Percentiles rank a stretch among this genome's conserved stretches.
These are phyloP conservation scores for Pseudogymnoascus sp. DNA, from an alignment of 2,329 filamentous ascomycete species.

Conservation along the genomic window DNA sequence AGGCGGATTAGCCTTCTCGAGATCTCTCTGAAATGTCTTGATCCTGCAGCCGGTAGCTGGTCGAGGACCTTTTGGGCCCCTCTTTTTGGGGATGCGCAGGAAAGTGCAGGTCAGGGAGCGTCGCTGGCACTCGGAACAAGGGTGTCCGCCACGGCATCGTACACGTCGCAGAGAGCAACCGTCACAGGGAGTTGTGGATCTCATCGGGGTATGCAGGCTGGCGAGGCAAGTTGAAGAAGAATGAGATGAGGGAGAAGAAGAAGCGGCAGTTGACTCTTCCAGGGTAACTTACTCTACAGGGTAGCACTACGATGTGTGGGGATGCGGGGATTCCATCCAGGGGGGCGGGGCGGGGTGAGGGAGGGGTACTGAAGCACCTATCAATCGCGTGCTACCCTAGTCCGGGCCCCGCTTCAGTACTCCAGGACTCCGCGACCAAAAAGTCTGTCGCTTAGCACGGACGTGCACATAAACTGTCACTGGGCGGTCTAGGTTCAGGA, in stretches of 20 bases:
- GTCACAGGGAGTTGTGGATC: neutral
- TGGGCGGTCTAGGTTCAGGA: neutral
- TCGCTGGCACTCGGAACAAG: neutral
- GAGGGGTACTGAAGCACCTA: neutral
- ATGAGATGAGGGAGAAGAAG: neutral
- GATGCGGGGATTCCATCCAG: neutral
- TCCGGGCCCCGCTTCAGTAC: neutral
- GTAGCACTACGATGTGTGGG: neutral
- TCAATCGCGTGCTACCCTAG: neutral
- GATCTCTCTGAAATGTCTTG: neutral
- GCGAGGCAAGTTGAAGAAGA: neutral
- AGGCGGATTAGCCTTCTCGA: neutral
- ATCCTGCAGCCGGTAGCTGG: neutral
- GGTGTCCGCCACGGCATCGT: neutral
- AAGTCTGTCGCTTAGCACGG: neutral
- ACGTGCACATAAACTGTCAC: neutral
- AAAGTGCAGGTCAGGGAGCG: neutral
- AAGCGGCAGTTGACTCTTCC: neutral
- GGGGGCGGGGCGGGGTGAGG: no score
- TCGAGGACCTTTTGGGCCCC: neutral
- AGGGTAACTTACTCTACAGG: neutral
- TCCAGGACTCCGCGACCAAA: neutral
- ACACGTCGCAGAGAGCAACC: neutral
- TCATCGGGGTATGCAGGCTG: neutral
- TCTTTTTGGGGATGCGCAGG: neutral